Conservation (phyloP, 2,329 filamentous ascomycete species). For the Iodosphaeria phyllophila region DNA sequence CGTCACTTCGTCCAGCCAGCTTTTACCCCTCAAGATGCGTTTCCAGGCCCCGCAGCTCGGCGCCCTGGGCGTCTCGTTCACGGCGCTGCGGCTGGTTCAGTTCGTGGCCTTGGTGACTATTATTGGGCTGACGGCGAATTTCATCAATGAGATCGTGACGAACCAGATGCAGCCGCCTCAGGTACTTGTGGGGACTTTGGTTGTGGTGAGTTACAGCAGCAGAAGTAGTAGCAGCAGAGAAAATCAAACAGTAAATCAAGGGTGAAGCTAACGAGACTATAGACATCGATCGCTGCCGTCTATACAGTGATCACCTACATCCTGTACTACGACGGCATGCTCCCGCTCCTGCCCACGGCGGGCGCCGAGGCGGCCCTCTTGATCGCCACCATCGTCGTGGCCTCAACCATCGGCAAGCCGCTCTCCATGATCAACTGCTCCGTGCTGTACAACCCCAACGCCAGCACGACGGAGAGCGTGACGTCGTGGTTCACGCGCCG, state of each 20-base stretch:
- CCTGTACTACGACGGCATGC: conserved; percentile 58
- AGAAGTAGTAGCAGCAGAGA: not conserved
- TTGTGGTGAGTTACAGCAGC: conserved; percentile 42
- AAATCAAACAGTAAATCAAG: not conserved
- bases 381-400: conserved; percentile 60
- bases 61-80: conserved; percentile 63
- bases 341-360: conserved; percentile 53
- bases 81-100: conserved; percentile 52
- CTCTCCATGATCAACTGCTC: conserved; percentile 62
- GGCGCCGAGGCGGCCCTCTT: conserved; percentile 50
- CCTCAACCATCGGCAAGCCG: conserved; percentile 61
- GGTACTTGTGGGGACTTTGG: conserved; percentile 60
- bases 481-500: no score
- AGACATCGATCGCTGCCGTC: conserved; percentile 63
- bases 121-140: conserved; percentile 66
- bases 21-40: conserved; percentile 20
- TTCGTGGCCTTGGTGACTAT: conserved; percentile 53
- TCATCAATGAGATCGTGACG: conserved; percentile 57
- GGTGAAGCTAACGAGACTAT: conserved; percentile 5
- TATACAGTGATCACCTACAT: conserved; percentile 69
- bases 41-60: conserved; percentile 35
- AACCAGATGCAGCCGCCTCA: conserved; percentile 46
- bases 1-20: conserved; percentile 15
- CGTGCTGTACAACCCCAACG: conserved; percentile 23
- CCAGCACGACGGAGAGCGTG: conserved; percentile 12